Evolutionary conservation across 2,329 filamentous ascomycete species (phyloP).

Genomic region (Cytospora piceicola): DNA sequence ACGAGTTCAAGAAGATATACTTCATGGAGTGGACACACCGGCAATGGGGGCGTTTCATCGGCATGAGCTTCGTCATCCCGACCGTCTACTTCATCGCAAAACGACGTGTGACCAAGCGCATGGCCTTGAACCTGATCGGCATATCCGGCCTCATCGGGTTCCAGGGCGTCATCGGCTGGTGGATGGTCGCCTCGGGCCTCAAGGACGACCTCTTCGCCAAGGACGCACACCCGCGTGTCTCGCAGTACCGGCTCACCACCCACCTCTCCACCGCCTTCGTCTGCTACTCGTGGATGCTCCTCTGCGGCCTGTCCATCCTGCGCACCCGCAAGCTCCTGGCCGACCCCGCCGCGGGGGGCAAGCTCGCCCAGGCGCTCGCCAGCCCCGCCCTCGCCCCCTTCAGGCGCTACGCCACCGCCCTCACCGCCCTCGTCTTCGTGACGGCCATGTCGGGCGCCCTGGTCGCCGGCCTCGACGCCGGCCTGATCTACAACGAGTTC

Average conservation of each 20-base stretch:
- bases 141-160: slow-evolving; percentile 91
- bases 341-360: slow-evolving; percentile 65
- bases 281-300: slow-evolving; percentile 93
- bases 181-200: slow-evolving; percentile 98
- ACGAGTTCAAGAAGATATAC: slow-evolving; percentile 98
- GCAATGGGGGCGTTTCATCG: slow-evolving; percentile 91
- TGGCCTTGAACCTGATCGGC: slow-evolving; percentile 77
- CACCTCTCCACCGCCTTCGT: slow-evolving; percentile 90
- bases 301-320: slow-evolving; percentile 83
- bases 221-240: slow-evolving; percentile 88
- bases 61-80: slow-evolving; percentile 85
- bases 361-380: slow-evolving; percentile 64
- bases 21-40: slow-evolving; percentile 99
- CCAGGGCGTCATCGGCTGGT: slow-evolving; percentile 96
- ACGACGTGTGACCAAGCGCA: slow-evolving; percentile 74
- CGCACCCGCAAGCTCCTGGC: slow-evolving; percentile 74
- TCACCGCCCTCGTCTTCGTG: slow-evolving; percentile 78
- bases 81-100: slow-evolving; percentile 86
- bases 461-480: slow-evolving; percentile 93
- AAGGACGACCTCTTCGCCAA: slow-evolving; percentile 95
- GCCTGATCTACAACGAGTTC: slow-evolving; percentile 98
- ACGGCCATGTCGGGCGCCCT: slow-evolving; percentile 94
- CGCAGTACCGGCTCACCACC: slow-evolving; percentile 88
- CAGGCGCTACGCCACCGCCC: slow-evolving; percentile 70
- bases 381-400: slow-evolving; percentile 73